Conservation (phyloP, 768 basidiomycete species). For the Cantharellus cinnabarinus region DNA sequence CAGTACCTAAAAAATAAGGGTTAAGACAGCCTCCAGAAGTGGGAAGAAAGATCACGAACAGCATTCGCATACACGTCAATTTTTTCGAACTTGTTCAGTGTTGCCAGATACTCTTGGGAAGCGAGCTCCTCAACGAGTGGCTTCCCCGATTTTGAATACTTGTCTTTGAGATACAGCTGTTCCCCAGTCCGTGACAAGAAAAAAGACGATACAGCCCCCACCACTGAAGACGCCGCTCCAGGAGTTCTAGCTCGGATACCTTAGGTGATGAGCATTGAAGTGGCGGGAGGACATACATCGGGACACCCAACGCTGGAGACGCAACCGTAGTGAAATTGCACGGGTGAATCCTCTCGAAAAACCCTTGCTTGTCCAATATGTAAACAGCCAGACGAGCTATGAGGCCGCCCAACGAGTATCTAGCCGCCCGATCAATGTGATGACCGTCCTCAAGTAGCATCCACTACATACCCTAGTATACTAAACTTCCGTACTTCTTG, state of each 20-base stretch:
- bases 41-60: neutral
- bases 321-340: slow-evolving; percentile 1
- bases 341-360: neutral
- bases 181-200: neutral
- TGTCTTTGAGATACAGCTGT: neutral
- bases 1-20: neutral
- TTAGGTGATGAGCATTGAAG: neutral
- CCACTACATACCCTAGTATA: neutral
- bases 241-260: neutral
- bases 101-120: neutral
- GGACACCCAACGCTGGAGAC: neutral
- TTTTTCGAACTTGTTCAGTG: neutral
- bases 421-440: neutral
- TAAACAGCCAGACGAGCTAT: neutral
- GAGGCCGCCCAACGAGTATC: neutral
- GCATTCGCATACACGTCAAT: neutral
- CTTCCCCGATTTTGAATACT: neutral
- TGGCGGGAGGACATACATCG: neutral
- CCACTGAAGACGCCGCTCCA: neutral
- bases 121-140: neutral
- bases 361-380: neutral
- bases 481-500: neutral
- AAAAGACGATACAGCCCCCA: neutral
- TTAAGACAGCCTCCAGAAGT: neutral
- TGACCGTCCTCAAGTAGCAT: neutral